Evolutionary conservation across 306 rosid species (phyloP).

Genomic region (Delonix regia): DNA sequence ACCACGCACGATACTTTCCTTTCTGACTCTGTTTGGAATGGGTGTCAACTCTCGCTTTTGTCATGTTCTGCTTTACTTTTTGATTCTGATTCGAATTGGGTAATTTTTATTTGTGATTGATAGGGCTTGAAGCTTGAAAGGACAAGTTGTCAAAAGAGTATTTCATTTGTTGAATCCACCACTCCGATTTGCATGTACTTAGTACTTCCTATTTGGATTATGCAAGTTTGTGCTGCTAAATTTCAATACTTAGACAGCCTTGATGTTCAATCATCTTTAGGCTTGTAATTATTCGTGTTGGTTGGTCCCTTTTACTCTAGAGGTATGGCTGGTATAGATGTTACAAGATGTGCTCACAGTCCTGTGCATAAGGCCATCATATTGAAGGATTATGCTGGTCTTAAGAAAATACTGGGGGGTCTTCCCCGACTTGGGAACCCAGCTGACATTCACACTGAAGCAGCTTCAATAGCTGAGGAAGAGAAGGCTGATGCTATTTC

Average conservation of each 20-base stretch:
- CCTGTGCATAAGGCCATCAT: constrained; percentile 88
- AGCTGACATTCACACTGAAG: constrained; percentile 69
- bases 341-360: constrained; percentile 73
- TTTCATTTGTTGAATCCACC: constrained; percentile 40
- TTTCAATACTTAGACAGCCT: constrained; percentile 30
- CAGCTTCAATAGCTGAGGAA: constrained; percentile 74
- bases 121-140: constrained; percentile 46
- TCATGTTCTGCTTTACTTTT: constrained; percentile 46
- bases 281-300: constrained; percentile 47
- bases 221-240: constrained; percentile 25
- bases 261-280: constrained; percentile 14
- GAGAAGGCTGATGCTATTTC: constrained; percentile 86
- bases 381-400: constrained; percentile 72
- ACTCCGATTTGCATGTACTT: constrained; percentile 23
- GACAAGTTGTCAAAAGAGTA: constrained; percentile 42
- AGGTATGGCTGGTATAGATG: constrained; percentile 87
- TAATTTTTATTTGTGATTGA: constrained; percentile 37
- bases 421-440: constrained; percentile 73
- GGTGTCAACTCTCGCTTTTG: constrained; percentile 26
- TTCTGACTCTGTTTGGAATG: constrained; percentile 29
- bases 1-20: constrained; percentile 56
- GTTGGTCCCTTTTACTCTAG: constrained; percentile 46
- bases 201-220: constrained; percentile 33
- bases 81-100: constrained; percentile 49
- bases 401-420: constrained; percentile 63